Evolutionary conservation across 2,329 filamentous ascomycete genomes (phyloP), one percentile per base, ranked within the genome.

Genomic region (Aspergillus sp.): DNA sequence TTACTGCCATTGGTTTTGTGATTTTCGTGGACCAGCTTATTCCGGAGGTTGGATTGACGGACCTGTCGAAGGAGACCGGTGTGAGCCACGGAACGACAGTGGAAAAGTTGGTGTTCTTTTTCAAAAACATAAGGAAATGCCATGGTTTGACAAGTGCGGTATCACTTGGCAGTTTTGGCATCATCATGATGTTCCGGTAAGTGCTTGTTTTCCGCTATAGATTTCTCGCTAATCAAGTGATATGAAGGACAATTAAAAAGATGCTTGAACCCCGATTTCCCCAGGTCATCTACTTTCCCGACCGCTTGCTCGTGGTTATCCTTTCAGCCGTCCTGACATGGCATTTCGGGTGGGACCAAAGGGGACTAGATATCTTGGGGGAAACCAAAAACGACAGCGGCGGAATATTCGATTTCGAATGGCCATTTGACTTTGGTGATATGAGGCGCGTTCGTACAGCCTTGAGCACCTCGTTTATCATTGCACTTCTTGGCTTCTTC

Each of bases 401-500:
- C n/a, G 67, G 67, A 5, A 77, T 82, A 2, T 95, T 97, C 62
- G 76, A 82, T 2, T 90, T 96, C 57, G 83, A 86, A 52, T 96
- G 90, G 78, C 91, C 93, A 0, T 93, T 96, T 60, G 81, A 84
- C 54, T 71, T 81, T 2, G 76, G 81, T 4, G 82, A 94, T 57
- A 83, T 97, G 75, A 78, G 81, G 20, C 86, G 96, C 63, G 87
- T 94, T 46, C 84, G 86, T 19, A 86, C 89, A 53, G 86, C 89
- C 33, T 86, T 97, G 78, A 85, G 88, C 45, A 97, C 93, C 0
- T 86, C 89, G 0, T 95, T 98, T 61, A 77, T 97, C 46, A 95
- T 98, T 54, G 89, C 90, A 0, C 77, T 98, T 20, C 82, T 98
- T 0, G 93, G 93, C n/a, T 98, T 98, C 70, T 98, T 98, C 60